Percentiles rank a stretch among this genome's conserved stretches.
phyloP scores from a whole-genome alignment of 148 eudicot genomes.

The Rhododendron henanense region DNA sequence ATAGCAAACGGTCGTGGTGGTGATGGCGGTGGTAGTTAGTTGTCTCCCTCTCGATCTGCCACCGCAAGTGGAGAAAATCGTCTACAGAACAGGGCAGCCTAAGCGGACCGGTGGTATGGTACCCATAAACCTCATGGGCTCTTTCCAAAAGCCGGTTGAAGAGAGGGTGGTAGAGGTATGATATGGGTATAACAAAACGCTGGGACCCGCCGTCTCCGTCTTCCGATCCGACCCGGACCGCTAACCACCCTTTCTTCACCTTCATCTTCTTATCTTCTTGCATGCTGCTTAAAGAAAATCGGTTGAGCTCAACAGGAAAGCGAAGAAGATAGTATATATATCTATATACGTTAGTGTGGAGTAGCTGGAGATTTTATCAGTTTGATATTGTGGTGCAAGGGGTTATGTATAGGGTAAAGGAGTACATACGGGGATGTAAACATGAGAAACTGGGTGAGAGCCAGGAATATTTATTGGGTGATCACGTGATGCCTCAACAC shows the following conservation, averaged over 20 bases:
- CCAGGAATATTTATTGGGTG: no score
- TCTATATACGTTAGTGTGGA: background rate
- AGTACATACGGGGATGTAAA: background rate
- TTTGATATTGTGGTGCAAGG: background rate
- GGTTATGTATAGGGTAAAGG: background rate
- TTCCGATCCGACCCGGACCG: constrained; percentile 3
- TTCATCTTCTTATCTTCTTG: constrained; percentile 11
- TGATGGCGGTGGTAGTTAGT: background rate
- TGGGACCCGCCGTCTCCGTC: background rate
- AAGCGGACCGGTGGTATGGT: constrained; percentile 3
- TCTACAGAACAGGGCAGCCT: constrained; percentile 5
- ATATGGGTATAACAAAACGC: constrained; percentile 8
- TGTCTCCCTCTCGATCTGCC: constrained; percentile 8
- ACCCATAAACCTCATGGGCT: constrained; percentile 9
- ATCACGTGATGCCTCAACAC: no score
- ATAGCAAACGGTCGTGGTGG: background rate
- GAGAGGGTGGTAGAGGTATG: constrained; percentile 5
- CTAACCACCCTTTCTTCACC: constrained; percentile 14
- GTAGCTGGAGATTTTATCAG: background rate
- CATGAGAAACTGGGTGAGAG: background rate
- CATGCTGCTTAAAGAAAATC: background rate
- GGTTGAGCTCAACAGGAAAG: background rate
- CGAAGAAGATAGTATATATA: background rate
- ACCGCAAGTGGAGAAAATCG: background rate
- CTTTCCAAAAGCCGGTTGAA: constrained; percentile 3